phyloP scores from a whole-genome alignment of 768 basidiomycete genomes.

The Chalciporus piperatus region DNA sequence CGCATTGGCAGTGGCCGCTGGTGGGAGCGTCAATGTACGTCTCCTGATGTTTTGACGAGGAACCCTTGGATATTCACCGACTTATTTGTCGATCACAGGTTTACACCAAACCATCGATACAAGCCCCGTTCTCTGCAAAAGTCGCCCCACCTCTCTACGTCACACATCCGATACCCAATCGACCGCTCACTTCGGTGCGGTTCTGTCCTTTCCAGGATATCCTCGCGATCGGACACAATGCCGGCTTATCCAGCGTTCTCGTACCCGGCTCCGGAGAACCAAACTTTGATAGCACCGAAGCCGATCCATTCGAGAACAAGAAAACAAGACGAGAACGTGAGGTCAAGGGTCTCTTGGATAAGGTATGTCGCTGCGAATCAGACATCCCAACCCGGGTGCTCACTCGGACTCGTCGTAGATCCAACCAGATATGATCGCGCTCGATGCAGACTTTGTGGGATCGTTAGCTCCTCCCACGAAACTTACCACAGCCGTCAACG shows the following conservation, averaged over 20 bases:
- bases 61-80: background rate
- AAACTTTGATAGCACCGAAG: constrained; percentile 91
- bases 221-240: constrained; percentile 72
- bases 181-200: constrained; percentile 70
- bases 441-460: constrained; percentile 76
- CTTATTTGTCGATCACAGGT: constrained; percentile 42
- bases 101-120: constrained; percentile 68
- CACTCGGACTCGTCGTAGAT: constrained; percentile 46
- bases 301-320: constrained; percentile 91
- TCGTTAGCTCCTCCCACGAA: constrained; percentile 61
- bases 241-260: constrained; percentile 80
- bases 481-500: constrained; percentile 48
- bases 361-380: constrained; percentile 43
- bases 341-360: constrained; percentile 86
- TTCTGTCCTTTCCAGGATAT: constrained; percentile 91
- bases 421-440: constrained; percentile 87
- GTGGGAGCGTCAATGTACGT: constrained; percentile 80
- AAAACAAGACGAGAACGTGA: constrained; percentile 84
- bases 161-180: constrained; percentile 79
- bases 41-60: no score
- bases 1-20: constrained; percentile 73
- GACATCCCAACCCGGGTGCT: background rate
- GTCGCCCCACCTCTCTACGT: constrained; percentile 80
- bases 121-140: constrained; percentile 46
- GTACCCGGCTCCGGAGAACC: constrained; percentile 93